Conservation (phyloP, 192 early-diverging fungal genomes). For the Coemansia sp. region DNA sequence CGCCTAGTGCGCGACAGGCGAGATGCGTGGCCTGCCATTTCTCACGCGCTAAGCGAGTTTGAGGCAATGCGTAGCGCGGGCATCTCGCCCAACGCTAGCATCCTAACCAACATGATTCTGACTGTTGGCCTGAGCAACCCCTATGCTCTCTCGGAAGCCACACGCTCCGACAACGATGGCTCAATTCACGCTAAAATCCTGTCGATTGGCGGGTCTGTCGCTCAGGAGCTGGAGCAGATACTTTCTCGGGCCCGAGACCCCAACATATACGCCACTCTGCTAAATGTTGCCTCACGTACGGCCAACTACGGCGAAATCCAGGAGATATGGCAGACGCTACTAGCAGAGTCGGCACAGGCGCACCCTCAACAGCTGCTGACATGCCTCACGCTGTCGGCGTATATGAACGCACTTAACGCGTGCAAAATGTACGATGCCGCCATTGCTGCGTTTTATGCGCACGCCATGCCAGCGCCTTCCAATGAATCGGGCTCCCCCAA, state of each 20-base stretch:
- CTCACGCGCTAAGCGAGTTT: slow-evolving; percentile 34
- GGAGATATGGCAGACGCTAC: slow-evolving; percentile 37
- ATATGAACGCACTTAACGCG: slow-evolving; percentile 40
- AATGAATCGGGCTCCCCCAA: background rate
- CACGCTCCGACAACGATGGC: background rate
- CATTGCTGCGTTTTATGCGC: slow-evolving; percentile 29
- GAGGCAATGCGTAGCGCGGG: slow-evolving; percentile 28
- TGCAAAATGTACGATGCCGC: slow-evolving; percentile 36
- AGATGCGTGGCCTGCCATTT: slow-evolving; percentile 24
- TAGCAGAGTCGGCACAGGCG: slow-evolving; percentile 16
- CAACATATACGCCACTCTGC: slow-evolving; percentile 34
- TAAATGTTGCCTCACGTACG: slow-evolving; percentile 22
- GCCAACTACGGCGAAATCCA: slow-evolving; percentile 18
- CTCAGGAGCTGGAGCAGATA: slow-evolving; percentile 31
- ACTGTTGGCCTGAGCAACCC: slow-evolving; percentile 36
- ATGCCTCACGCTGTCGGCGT: slow-evolving; percentile 41
- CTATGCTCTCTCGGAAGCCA: background rate
- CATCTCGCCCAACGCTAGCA: slow-evolving; percentile 22
- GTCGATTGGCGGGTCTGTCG: slow-evolving; percentile 11
- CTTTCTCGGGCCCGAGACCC: slow-evolving; percentile 28
- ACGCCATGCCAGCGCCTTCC: slow-evolving; percentile 9
- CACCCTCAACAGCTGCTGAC: slow-evolving; percentile 18
- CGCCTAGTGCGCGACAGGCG: slow-evolving; percentile 7
- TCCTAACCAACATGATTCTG: slow-evolving; percentile 42
- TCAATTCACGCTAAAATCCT: background rate